Percentiles rank a stretch among this genome's conserved stretches.
phyloP scores from a whole-genome alignment of 2,329 filamentous ascomycete species.

The Tolypocladium guangdongense region DNA sequence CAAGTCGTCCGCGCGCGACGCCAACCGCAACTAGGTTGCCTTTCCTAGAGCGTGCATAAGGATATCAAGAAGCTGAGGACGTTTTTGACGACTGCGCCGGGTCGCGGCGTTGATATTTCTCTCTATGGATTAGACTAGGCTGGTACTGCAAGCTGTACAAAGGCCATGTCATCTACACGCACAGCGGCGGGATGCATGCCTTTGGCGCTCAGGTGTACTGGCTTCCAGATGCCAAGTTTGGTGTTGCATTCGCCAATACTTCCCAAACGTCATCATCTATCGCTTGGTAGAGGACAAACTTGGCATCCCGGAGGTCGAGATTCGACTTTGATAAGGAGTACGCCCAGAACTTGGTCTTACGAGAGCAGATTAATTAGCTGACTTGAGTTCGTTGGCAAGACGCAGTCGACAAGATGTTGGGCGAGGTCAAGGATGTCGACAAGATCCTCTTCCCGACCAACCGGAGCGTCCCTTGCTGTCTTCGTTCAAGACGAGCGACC shows the following conservation, averaged over 20 bases:
- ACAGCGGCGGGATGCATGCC: constrained; percentile 16
- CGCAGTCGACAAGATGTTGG: constrained; percentile 1
- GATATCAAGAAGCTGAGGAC: constrained; percentile 20
- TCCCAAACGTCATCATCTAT: constrained; percentile 10
- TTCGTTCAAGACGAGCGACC: constrained; percentile 20
- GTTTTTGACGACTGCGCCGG: constrained; percentile 10
- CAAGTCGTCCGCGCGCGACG: too few species aligned
- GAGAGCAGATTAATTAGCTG: not conserved
- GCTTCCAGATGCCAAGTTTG: constrained; percentile 6
- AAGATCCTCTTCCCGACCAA: constrained; percentile 24
- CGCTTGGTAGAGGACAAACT: constrained; percentile 20
- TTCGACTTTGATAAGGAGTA: constrained; percentile 8
- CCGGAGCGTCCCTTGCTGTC: constrained; percentile 23
- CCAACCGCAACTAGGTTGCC: too few species aligned
- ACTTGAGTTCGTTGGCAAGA: not conserved
- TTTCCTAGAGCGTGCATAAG: constrained; percentile 13
- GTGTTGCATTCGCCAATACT: not conserved
- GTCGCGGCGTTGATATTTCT: constrained; percentile 5
- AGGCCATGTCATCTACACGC: constrained; percentile 17
- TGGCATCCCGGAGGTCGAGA: constrained; percentile 7
- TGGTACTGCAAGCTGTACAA: constrained; percentile 16
- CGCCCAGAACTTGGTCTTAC: not conserved
- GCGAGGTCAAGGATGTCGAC: constrained; percentile 16
- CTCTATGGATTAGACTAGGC: constrained; percentile 18
- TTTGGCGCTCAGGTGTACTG: constrained; percentile 18